These are phyloP conservation scores for Aspergillus incahuasiensis DNA, from an alignment of 495 filamentous ascomycete species.

Conservation along the genomic window DNA sequence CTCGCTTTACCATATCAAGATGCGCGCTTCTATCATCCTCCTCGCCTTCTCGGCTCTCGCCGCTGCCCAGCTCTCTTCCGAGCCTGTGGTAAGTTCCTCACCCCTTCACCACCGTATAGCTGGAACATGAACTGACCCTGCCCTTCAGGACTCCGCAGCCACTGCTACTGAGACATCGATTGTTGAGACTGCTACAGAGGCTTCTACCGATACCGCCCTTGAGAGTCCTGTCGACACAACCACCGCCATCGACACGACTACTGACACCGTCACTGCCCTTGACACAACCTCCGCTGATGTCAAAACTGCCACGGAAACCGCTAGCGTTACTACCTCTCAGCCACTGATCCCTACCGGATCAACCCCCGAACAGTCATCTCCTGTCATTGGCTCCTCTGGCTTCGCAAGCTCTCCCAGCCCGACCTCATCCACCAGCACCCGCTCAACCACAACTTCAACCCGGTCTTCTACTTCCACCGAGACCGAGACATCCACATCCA, in stretches of 20 bases:
- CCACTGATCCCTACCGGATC: conserved; percentile 24
- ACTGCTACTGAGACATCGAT: conserved; percentile 21
- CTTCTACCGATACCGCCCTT: neutral
- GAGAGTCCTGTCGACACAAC: neutral
- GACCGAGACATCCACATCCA: conserved; percentile 1
- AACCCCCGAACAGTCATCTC: conserved; percentile 12
- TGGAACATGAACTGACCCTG: neutral
- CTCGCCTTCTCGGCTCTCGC: conserved; percentile 40
- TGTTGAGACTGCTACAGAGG: conserved; percentile 22
- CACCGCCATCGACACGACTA: neutral
- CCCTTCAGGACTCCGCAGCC: neutral
- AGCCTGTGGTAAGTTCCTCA: conserved; percentile 22
- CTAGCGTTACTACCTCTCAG: conserved; percentile 14
- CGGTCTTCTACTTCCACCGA: neutral
- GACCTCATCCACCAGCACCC: neutral
- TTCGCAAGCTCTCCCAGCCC: conserved; percentile 13
- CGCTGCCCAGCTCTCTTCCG: conserved; percentile 25
- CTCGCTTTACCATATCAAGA: conserved; percentile 22
- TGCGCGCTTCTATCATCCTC: conserved; percentile 40
- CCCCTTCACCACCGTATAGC: neutral
- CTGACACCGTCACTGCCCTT: neutral
- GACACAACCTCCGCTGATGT: neutral
- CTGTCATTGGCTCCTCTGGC: conserved; percentile 5
- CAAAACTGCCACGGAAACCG: neutral
- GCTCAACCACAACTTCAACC: conserved; percentile 3